Percentiles rank a stretch among this genome's conserved stretches.
Conservation (phyloP, 75 land plant species). For the Selaginella moellendorffii region DNA sequence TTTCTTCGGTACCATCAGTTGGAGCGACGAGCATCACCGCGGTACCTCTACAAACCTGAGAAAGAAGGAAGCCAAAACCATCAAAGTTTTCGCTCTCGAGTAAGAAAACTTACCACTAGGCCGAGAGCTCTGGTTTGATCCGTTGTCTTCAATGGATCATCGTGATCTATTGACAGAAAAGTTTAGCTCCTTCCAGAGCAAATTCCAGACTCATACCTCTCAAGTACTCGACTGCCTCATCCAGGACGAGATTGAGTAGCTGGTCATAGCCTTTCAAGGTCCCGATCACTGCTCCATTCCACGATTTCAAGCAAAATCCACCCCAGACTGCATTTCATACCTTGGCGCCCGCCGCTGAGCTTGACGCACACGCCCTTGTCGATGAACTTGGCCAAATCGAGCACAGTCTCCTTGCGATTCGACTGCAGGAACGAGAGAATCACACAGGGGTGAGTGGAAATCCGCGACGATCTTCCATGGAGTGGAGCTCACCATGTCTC, state of each 20-base stretch:
- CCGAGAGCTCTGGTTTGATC: conserved; percentile 91
- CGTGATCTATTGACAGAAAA: conserved; percentile 42
- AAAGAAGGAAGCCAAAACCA: neutral
- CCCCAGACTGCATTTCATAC: conserved; percentile 17
- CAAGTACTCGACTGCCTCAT: conserved; percentile 83
- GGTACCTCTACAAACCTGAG: conserved; percentile 92
- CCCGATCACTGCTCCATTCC: conserved; percentile 57
- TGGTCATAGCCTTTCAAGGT: conserved; percentile 97
- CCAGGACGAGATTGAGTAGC: conserved; percentile 82
- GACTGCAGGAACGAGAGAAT: conserved; percentile 32
- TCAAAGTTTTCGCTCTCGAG: neutral
- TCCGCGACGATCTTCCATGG: too few relatives aligned
- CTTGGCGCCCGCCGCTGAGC: conserved; percentile 89
- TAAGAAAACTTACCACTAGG: conserved; percentile 52
- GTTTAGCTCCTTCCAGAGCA: neutral
- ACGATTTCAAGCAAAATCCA: neutral
- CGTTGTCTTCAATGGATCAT: conserved; percentile 94
- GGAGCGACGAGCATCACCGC: conserved; percentile 99
- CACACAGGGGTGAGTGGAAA: too few relatives aligned
- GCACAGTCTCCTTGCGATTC: conserved; percentile 77
- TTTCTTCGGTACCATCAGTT: conserved; percentile 98
- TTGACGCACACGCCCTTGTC: conserved; percentile 96
- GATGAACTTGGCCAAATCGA: conserved; percentile 83
- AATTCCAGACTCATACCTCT: conserved; percentile 37
- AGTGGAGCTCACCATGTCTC: too few relatives aligned